Evolutionary conservation across 2,329 filamentous ascomycete genomes (phyloP), one percentile per base, ranked within the genome.

Genomic region (Aspergillus sp.): DNA sequence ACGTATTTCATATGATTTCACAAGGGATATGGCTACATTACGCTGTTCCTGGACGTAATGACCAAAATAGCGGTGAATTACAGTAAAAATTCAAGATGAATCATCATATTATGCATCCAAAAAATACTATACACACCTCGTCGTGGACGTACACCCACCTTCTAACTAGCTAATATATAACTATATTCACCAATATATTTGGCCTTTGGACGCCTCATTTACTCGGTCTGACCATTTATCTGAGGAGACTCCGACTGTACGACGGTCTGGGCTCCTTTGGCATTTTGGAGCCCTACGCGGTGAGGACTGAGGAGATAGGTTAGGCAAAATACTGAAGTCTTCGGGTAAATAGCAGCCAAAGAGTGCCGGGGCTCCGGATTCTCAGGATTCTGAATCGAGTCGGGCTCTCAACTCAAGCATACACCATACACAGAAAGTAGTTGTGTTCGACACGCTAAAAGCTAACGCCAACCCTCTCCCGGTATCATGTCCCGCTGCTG

Each of bases 71-170:
- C 7, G 20, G 38, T 41, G 10, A 5, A 41, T 23, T 41, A 20
- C 19, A 20, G 38, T 41, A 41, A 41, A 41, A 39, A 41, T 9
- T 13, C 38, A 41, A 23, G 13, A 47, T 47, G 42, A 41, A 42
- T 41, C 42, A 48, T 44, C 42, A 44, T 47, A 35, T 48, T 48
- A 35, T 48, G 19, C 42, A 45, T 22, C 35, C 22, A 25, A 44
- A 44, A 48, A 41, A 32, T 20, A 20, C 20, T 20, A 20, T 20
- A 20, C 20, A 20, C 20, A 20, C 20, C 20, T 20, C 20, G 20
- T 20, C 20, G 20, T 20, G 20, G 20, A 20, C 20, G 20, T 20
- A 20, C 20, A 20, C 20, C 20, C 20, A 20, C 20, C 20, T 20
- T 20, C 20, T 20, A 20, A 20, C 20, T 20, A 20, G 20, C 20